phyloP scores from a whole-genome alignment of 1,139 yeast species.

The Sugiyamaella japonica region DNA sequence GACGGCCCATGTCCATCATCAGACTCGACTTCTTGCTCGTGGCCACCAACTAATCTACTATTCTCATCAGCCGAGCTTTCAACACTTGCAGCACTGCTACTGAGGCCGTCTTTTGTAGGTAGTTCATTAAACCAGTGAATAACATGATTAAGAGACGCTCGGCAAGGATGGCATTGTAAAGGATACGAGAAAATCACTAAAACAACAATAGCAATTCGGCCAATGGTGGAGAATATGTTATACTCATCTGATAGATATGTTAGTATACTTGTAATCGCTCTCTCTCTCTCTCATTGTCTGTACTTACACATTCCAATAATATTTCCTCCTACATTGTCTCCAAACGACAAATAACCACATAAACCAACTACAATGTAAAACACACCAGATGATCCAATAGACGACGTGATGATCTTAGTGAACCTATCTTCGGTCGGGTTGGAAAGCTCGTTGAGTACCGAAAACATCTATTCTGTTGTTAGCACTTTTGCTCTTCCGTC shows the following conservation, averaged over 20 bases:
- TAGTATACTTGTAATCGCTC: background rate
- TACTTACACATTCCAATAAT: constrained; percentile 57
- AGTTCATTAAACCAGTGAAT: constrained; percentile 49
- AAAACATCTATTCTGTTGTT: constrained; percentile 54
- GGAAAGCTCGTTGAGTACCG: constrained; percentile 78
- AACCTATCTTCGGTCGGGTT: constrained; percentile 56
- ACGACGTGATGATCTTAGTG: constrained; percentile 52
- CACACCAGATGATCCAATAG: constrained; percentile 59
- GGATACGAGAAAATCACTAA: constrained; percentile 91
- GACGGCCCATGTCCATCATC: constrained; percentile 18
- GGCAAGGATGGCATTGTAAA: constrained; percentile 86
- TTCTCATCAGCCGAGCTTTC: constrained; percentile 19
- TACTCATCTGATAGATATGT: constrained; percentile 40
- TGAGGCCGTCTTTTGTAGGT: constrained; percentile 1
- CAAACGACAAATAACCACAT: constrained; percentile 85
- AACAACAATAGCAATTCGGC: constrained; percentile 71
- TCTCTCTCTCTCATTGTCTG: background rate
- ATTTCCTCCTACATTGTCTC: constrained; percentile 75
- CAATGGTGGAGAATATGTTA: constrained; percentile 55
- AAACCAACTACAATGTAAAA: constrained; percentile 72
- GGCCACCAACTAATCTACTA: constrained; percentile 12
- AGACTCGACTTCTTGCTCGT: constrained; percentile 3
- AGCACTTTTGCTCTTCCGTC: background rate
- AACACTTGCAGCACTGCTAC: background rate
- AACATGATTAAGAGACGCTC: constrained; percentile 80